A percentile compares a stretch with the other conserved stretches of the same genome.
Evolutionary conservation across 1,139 yeast species (phyloP).

Genomic region (Trichomonascaceae sp.): DNA sequence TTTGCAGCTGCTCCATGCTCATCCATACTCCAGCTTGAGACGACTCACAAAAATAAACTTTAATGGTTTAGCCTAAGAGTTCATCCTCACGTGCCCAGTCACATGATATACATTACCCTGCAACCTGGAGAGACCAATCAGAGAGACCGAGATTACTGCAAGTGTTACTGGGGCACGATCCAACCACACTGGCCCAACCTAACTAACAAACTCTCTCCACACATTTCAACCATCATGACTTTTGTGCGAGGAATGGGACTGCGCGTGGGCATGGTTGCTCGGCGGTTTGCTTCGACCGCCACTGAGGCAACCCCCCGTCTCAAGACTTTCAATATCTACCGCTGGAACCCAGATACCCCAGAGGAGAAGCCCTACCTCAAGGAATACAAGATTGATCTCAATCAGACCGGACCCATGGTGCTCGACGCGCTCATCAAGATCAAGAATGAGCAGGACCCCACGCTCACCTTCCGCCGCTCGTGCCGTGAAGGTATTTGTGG

Average conservation of each 20-base stretch:
- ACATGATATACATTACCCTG: too few species aligned
- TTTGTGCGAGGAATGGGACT: neutral
- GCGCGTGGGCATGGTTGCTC: neutral
- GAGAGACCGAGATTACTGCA: neutral
- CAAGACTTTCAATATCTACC: constrained; percentile 82
- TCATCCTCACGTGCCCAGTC: too few species aligned
- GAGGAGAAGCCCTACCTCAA: constrained; percentile 83
- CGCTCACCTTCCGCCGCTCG: constrained; percentile 92
- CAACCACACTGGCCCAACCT: too few species aligned
- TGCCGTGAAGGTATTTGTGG: constrained; percentile 99
- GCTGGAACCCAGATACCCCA: constrained; percentile 98
- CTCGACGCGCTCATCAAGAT: constrained; percentile 89
- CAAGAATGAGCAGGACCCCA: constrained; percentile 91
- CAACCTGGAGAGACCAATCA: constrained; percentile 1
- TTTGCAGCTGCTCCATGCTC: neutral
- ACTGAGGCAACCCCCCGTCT: constrained; percentile 31
- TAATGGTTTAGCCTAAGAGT: too few species aligned
- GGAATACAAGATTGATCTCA: constrained; percentile 71
- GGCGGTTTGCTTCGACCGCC: constrained; percentile 2
- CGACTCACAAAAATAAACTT: too few species aligned
- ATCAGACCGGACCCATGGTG: constrained; percentile 95
- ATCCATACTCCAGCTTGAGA: neutral
- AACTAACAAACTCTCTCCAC: neutral
- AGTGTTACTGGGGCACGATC: neutral
- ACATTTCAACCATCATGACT: neutral